A percentile compares a stretch with the other conserved stretches of the same genome.
phyloP scores from a whole-genome alignment of 2,329 filamentous ascomycete species.

The Arthroderma uncinatum region DNA sequence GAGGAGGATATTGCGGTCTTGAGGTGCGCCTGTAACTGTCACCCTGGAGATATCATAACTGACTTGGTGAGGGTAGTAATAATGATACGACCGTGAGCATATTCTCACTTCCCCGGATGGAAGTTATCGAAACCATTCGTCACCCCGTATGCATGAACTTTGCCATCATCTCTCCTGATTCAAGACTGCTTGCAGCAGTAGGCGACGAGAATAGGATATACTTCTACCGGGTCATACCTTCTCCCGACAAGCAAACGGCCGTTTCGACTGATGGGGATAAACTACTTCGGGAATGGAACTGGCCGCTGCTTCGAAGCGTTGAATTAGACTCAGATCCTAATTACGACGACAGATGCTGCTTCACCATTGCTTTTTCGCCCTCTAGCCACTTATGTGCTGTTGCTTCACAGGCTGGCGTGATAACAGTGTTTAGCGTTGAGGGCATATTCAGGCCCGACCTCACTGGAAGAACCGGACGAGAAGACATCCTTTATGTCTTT shows the following conservation, averaged over 20 bases:
- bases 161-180: constrained; percentile 84
- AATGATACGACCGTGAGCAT: constrained; percentile 84
- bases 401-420: constrained; percentile 40
- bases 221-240: constrained; percentile 47
- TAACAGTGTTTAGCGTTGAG: constrained; percentile 36
- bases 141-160: constrained; percentile 86
- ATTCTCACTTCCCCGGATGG: constrained; percentile 60
- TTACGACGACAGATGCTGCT: constrained; percentile 36
- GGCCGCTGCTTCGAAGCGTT: constrained; percentile 30
- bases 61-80: constrained; percentile 58
- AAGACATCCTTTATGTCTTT: constrained; percentile 64
- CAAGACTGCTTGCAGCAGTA: constrained; percentile 66
- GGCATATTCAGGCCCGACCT: constrained; percentile 27
- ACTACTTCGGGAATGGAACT: constrained; percentile 32
- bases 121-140: constrained; percentile 57
- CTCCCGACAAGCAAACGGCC: constrained; percentile 24
- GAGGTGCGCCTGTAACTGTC: constrained; percentile 29
- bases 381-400: constrained; percentile 40
- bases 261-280: constrained; percentile 22
- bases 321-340: constrained; percentile 32
- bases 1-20: constrained; percentile 47
- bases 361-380: constrained; percentile 40
- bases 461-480: constrained; percentile 37
- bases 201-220: constrained; percentile 81
- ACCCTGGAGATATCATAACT: constrained; percentile 41